Evolutionary conservation across 352 stramenopile species (phyloP).

Genomic region (Phytopythium helicoides): DNA sequence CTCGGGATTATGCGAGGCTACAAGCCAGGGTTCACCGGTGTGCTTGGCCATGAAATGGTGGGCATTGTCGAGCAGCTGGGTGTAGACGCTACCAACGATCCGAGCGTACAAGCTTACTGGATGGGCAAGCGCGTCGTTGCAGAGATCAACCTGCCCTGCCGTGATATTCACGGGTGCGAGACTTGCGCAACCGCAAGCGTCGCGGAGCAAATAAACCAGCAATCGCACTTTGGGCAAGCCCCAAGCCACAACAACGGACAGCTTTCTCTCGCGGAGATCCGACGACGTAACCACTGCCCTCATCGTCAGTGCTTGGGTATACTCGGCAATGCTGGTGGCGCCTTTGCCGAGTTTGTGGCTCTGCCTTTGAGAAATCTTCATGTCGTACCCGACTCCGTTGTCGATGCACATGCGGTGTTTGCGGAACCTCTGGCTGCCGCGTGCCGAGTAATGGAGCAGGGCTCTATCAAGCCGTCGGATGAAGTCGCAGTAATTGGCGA

Average conservation of each 20-base stretch:
- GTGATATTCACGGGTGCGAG: conserved; percentile 9
- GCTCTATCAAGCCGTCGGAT: conserved; percentile 48
- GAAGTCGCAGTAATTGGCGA: conserved; percentile 84
- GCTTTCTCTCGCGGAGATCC: conserved; percentile 26
- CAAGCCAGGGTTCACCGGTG: conserved; percentile 63
- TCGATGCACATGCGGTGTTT: conserved; percentile 78
- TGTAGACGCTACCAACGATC: conserved; percentile 17
- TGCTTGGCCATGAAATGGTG: conserved; percentile 90
- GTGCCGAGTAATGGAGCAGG: conserved; percentile 84
- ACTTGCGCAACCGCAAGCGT: conserved; percentile 37
- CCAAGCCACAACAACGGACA: conserved; percentile 12
- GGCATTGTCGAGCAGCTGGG: conserved; percentile 74
- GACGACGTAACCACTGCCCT: conserved; percentile 84
- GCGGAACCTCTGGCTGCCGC: conserved; percentile 85
- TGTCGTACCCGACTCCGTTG: conserved; percentile 61
- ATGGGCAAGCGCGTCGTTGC: conserved; percentile 85
- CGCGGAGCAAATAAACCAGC: conserved; percentile 20
- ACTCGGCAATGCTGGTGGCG: conserved; percentile 59
- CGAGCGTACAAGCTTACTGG: conserved; percentile 23
- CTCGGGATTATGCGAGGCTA: conserved; percentile 75
- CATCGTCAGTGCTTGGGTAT: conserved; percentile 85
- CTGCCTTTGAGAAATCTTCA: conserved; percentile 81
- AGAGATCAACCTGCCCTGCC: conserved; percentile 91
- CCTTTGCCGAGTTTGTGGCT: conserved; percentile 84
- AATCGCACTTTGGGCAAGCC: too few species aligned